These are phyloP conservation scores for Pseudogymnoascus sp. DNA, from an alignment of 2,329 filamentous ascomycete species.

Conservation along the genomic window DNA sequence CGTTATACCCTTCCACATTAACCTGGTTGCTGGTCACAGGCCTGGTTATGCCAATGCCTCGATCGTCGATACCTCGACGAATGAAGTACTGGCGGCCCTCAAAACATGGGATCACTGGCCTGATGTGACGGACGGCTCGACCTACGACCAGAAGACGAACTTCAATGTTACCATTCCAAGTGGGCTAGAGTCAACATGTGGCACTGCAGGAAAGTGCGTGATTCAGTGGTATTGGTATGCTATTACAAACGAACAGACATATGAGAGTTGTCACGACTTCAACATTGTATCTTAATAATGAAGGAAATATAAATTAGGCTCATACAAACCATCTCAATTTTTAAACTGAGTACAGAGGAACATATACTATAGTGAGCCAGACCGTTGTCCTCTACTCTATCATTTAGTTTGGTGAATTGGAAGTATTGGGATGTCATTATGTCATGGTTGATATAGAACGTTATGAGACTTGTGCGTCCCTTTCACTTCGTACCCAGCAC, in stretches of 20 bases:
- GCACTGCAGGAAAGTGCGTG: slow-evolving; percentile 19
- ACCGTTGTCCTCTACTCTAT: neutral
- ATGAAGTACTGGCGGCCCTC: neutral
- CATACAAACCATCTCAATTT: neutral
- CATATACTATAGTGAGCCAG: neutral
- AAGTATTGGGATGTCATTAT: neutral
- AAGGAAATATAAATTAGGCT: neutral
- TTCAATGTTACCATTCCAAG: neutral
- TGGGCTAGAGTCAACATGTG: slow-evolving; percentile 12
- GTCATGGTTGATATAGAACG: neutral
- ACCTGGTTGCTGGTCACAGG: slow-evolving; percentile 29
- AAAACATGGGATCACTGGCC: neutral
- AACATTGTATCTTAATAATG: slow-evolving; percentile 8
- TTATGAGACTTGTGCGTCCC: neutral
- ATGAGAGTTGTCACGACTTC: neutral
- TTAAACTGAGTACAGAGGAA: neutral
- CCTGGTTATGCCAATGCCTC: neutral
- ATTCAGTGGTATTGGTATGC: slow-evolving; percentile 7
- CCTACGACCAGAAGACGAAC: neutral
- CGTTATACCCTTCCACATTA: slow-evolving; percentile 25
- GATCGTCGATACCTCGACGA: neutral
- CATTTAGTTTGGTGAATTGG: neutral
- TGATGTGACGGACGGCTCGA: slow-evolving; percentile 11
- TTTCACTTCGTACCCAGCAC: neutral
- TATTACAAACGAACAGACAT: neutral